Conservation (phyloP, 345 rosid species). For the Sonneratia caseolaris region DNA sequence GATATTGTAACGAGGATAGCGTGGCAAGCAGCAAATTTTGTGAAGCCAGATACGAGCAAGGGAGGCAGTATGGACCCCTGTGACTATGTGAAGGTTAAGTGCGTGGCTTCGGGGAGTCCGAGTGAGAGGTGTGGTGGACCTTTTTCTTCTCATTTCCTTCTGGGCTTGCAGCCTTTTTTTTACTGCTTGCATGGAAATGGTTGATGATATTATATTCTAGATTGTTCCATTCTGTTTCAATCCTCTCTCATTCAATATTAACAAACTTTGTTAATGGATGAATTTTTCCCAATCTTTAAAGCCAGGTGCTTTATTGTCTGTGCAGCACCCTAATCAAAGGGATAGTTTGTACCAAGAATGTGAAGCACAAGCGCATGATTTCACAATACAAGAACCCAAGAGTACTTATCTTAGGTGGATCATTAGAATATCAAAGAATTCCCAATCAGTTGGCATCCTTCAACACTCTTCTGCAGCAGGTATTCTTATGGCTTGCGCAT, state of each 20-base stretch:
- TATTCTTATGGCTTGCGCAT: constrained; percentile 16
- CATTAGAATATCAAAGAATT: constrained; percentile 79
- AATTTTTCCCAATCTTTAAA: constrained; percentile 1
- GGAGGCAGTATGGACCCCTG: constrained; percentile 99
- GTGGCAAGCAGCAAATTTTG: constrained; percentile 92
- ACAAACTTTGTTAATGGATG: neutral
- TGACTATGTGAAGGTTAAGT: constrained; percentile 88
- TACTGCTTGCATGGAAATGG: neutral
- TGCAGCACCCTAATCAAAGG: constrained; percentile 76
- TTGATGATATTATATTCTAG: neutral
- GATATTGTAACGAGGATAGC: constrained; percentile 69
- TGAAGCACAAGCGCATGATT: constrained; percentile 97
- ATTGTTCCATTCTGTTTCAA: neutral
- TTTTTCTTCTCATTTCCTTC: constrained; percentile 1
- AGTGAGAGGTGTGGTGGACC: constrained; percentile 82
- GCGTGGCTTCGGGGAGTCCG: constrained; percentile 82
- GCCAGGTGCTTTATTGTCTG: neutral
- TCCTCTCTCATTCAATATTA: neutral
- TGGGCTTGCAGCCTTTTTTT: neutral
- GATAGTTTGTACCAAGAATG: constrained; percentile 90
- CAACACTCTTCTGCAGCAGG: constrained; percentile 82
- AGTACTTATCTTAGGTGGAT: constrained; percentile 80
- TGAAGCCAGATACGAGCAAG: constrained; percentile 91
- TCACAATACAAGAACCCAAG: constrained; percentile 88
- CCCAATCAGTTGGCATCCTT: constrained; percentile 84